phyloP scores from a whole-genome alignment of 2,329 filamentous ascomycete species.

The Coleophoma eucalyptorum region DNA sequence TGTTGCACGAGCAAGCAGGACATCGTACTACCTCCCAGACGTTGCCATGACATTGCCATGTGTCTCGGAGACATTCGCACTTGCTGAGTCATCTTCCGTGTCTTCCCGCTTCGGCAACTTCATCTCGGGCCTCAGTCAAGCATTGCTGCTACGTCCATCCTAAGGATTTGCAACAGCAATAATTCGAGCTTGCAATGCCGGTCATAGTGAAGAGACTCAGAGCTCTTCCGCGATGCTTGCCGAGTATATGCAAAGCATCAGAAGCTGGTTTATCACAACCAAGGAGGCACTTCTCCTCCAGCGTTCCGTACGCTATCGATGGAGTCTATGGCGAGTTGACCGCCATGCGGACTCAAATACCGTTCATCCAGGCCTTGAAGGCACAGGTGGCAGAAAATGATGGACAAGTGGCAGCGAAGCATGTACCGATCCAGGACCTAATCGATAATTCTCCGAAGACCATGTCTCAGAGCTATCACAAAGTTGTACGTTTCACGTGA shows the following conservation, averaged over 20 bases:
- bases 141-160: no score
- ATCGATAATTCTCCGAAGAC: slow-evolving; percentile 54
- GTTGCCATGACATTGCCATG: no score
- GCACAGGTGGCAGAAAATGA: slow-evolving; percentile 37
- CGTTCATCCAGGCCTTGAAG: slow-evolving; percentile 64
- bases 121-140: no score
- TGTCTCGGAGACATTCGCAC: no score
- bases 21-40: no score
- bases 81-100: no score
- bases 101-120: no score
- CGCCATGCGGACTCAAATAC: slow-evolving; percentile 57
- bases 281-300: slow-evolving; percentile 15
- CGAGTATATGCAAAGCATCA: neutral
- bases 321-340: slow-evolving; percentile 58
- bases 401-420: neutral
- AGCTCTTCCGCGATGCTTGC: neutral
- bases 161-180: no score
- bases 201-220: neutral
- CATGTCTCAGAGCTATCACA: slow-evolving; percentile 65
- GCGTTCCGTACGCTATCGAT: slow-evolving; percentile 30
- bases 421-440: neutral
- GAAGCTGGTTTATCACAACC: neutral
- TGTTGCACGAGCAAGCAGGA: no score
- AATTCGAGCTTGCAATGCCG: no score
- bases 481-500: slow-evolving; percentile 44